Conservation (phyloP, 805 yeast genomes). For the Torulaspora gathmanii region DNA sequence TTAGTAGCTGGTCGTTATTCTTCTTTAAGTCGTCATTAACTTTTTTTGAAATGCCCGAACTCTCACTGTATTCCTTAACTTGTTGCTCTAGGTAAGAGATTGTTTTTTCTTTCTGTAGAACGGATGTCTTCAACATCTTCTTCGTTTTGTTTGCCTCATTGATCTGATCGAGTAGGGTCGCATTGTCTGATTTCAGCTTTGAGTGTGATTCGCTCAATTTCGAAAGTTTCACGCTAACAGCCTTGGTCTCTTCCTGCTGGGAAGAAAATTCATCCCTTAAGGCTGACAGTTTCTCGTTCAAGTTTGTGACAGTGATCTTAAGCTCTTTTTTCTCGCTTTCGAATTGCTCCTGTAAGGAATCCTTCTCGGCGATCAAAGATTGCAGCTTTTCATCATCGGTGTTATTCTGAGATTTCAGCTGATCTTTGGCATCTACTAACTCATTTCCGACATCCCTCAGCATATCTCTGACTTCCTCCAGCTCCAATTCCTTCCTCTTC, state of each 20-base stretch:
- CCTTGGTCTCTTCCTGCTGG: constrained; percentile 19
- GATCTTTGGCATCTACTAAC: constrained; percentile 63
- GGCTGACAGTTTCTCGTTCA: constrained; percentile 22
- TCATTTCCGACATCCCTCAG: constrained; percentile 73
- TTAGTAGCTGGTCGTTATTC: constrained; percentile 34
- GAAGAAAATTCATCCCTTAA: constrained; percentile 19
- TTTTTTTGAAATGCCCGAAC: constrained; percentile 27
- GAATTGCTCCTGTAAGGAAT: constrained; percentile 9
- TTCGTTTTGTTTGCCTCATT: constrained; percentile 22
- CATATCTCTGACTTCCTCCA: constrained; percentile 71
- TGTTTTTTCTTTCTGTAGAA: constrained; percentile 38
- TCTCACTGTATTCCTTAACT: constrained; percentile 36
- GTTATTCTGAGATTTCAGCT: constrained; percentile 44
- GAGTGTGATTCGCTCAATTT: constrained; percentile 15
- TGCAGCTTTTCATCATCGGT: constrained; percentile 26
- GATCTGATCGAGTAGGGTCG: constrained; percentile 17
- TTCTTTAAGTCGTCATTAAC: constrained; percentile 29
- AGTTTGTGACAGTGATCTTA: constrained; percentile 5
- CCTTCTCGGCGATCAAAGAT: constrained; percentile 12
- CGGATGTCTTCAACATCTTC: constrained; percentile 21
- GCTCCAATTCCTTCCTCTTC: constrained; percentile 51
- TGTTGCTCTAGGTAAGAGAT: constrained; percentile 39
- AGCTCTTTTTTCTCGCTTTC: constrained; percentile 14
- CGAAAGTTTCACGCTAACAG: constrained; percentile 12
- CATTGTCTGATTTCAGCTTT: constrained; percentile 18